A percentile compares a stretch with the other conserved stretches of the same genome.
Conservation (phyloP, 768 basidiomycete species). For the Russula foetens region DNA sequence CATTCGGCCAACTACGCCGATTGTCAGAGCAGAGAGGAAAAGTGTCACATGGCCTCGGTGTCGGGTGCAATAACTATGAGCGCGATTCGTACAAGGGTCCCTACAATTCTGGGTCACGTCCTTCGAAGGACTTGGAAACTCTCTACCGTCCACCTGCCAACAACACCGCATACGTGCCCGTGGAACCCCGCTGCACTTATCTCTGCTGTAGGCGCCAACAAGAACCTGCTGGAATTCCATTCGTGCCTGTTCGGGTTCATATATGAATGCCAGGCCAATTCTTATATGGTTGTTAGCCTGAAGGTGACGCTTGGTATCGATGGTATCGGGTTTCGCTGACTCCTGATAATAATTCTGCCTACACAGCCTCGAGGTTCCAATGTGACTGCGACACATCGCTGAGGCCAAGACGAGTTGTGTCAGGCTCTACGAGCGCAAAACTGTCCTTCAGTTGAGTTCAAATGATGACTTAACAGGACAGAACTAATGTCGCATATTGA, state of each 20-base stretch:
- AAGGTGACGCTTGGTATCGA: no score
- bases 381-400: no score
- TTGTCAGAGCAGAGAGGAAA: no score
- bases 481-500: no score
- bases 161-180: slow-evolving; percentile 45
- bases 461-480: no score
- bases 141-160: slow-evolving; percentile 72
- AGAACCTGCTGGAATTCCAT: slow-evolving; percentile 67
- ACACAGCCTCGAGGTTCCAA: slow-evolving; percentile 7
- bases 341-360: not conserved
- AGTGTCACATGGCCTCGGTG: slow-evolving; percentile 52
- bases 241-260: slow-evolving; percentile 43
- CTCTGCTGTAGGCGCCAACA: slow-evolving; percentile 65
- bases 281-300: no score
- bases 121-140: no score
- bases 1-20: no score
- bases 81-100: slow-evolving; percentile 30
- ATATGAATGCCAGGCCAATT: slow-evolving; percentile 24
- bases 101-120: not conserved
- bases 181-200: slow-evolving; percentile 84
- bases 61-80: slow-evolving; percentile 83
- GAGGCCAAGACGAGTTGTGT: no score
- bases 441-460: no score
- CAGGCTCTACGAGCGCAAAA: no score
- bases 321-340: not conserved